Evolutionary conservation across 768 basidiomycete species (phyloP), one percentile per base, ranked within the genome.

Genomic region (Boletus tomentosulus): DNA sequence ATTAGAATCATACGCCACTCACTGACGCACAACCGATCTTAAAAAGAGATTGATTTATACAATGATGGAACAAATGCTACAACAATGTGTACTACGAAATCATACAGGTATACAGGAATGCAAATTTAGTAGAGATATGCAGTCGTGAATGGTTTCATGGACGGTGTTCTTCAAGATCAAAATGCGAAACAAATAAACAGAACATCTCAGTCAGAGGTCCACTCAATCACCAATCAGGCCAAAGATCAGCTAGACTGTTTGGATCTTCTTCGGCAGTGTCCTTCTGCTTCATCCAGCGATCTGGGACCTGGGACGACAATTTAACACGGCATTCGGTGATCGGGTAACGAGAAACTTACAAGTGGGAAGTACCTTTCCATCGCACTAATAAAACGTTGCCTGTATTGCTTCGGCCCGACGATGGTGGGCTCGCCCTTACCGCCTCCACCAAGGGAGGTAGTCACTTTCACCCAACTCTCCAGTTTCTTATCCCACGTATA

Each of bases 401-500:
- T 79, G 74, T 98, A 98, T 69, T 95, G 92, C 66, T 86, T 93
- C 3, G 96, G 96, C 3, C 94, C 96, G 25, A 98, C 90, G 62
- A 99, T 95, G 0, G 96, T 98, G 0, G 97, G 96, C 59, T 96
- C 96, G 10, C 92, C 93, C 62, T 81, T 86, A 41, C 84, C 85
- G 42, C 81, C 80, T 22, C 83, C 88, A 44, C 92, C 94, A 24
- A 98, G 75, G 71, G 95, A 93, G 0, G 90, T 81, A 2, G 92
- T 87, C 62, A 98, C 97, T 66, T 98, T 99, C 42, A 98, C 92
- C 94, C 92, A 97, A 56, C 87, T 98, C 73, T 98, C 97, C 16
- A 99, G 75, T 62, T 93, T 94, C 76, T 99, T 99, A 75, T 99
- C 97, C 93, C 93, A 97, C 0, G 92, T 96, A 65, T 95, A 96